phyloP scores from a whole-genome alignment of 805 yeast genomes.

The Kodamaea hsintzibuensis region DNA sequence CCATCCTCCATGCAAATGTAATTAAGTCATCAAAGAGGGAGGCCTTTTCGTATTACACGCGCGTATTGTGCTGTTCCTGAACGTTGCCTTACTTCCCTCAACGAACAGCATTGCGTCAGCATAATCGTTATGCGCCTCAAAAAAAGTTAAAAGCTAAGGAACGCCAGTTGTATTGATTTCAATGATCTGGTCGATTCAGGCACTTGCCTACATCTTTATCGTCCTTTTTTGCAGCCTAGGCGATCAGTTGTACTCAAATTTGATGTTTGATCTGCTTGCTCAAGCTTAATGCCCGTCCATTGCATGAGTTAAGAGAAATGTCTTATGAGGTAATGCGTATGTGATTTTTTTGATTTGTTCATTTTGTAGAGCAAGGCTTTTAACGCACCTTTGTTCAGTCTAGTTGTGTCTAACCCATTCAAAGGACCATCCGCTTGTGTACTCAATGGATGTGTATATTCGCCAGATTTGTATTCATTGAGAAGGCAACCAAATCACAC shows the following conservation, averaged over 20 bases:
- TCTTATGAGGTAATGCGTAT: neutral
- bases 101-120: neutral
- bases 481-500: neutral
- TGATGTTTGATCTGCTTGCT: neutral
- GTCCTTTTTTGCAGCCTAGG: constrained; percentile 1
- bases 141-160: neutral
- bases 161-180: neutral
- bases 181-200: neutral
- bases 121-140: constrained; percentile 6
- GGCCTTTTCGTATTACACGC: neutral
- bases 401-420: neutral
- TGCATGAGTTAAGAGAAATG: neutral
- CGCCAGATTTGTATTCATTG: neutral
- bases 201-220: neutral
- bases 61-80: neutral
- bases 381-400: neutral
- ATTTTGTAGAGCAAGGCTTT: neutral
- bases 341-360: neutral
- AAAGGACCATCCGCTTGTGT: neutral
- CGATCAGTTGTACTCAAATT: neutral
- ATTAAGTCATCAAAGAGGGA: neutral
- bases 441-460: neutral
- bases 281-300: neutral
- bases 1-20: neutral
- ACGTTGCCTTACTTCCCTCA: neutral